These are phyloP conservation scores for Exsudoporus frostii DNA, from an alignment of 768 basidiomycete species.

Conservation along the genomic window DNA sequence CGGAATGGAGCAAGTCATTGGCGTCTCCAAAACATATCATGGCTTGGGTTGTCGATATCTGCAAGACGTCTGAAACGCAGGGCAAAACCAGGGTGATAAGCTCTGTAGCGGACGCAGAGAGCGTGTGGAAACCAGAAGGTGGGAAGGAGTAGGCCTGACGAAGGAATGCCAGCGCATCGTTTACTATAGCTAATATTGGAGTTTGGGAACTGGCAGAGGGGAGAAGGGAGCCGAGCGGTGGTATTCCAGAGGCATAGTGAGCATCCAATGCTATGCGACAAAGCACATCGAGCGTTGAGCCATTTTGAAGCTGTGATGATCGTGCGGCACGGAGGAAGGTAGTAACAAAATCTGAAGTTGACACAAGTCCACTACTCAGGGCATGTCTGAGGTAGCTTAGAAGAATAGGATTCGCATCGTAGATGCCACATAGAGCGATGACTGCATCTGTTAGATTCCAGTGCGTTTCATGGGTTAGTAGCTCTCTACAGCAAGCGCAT, in stretches of 20 bases:
- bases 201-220: conserved; percentile 47
- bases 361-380: conserved; percentile 52
- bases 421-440: conserved; percentile 59
- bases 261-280: conserved; percentile 63
- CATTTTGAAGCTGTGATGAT: conserved; percentile 59
- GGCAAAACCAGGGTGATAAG: conserved; percentile 61
- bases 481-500: neutral
- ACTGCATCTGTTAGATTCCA: conserved; percentile 54
- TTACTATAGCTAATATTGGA: conserved; percentile 50
- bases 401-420: conserved; percentile 69
- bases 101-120: conserved; percentile 58
- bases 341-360: conserved; percentile 56
- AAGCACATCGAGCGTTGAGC: conserved; percentile 66
- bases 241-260: conserved; percentile 56
- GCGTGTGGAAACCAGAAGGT: conserved; percentile 50
- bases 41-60: conserved; percentile 60
- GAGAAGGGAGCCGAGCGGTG: conserved; percentile 54
- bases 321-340: conserved; percentile 66
- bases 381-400: conserved; percentile 62
- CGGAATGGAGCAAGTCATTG: conserved; percentile 50
- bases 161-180: conserved; percentile 59
- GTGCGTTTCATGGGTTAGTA: neutral
- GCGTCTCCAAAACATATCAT: conserved; percentile 47
- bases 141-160: conserved; percentile 52
- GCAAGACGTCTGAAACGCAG: conserved; percentile 57